Evolutionary conservation across 129 eudicot species (phyloP), one percentile per base, ranked within the genome.

Genomic region (Centaurea solstitialis): DNA sequence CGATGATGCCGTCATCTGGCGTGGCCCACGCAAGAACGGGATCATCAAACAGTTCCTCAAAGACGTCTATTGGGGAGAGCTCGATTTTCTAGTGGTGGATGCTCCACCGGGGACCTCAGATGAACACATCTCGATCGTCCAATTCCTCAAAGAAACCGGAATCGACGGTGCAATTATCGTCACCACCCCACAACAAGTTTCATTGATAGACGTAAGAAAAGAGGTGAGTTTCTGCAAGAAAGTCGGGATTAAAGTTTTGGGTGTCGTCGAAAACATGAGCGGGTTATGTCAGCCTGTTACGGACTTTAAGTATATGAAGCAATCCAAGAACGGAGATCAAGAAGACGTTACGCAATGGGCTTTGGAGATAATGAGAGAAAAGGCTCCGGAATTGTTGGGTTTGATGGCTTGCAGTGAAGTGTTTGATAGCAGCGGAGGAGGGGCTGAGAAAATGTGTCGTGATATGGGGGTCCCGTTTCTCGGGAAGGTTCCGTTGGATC

Each of bases 101-200:
- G 97, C 97, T 13, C 98, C 98, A 79, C 98, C 98, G 0, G 97
- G 97, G n/a, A 94, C 98, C 59, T 94, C 98, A 39, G 98, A 92
- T 69, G 98, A 94, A 75, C 96, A 94, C 82, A 94, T 94, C 74
- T 90, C 94, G 7, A 90, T 92, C 10, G 97, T 92, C 38, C 97
- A 94, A 70, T 92, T 87, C 78, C 93, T 94, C 74, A 88, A 92
- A 84, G 91, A 86, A 68, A 88, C 98, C 0, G 98, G n/a, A n/a
- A 92, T 92, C 9, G 98, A 94, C 4, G 98, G 98, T 45, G 97
- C 98, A 5, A 87, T 94, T 6, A 90, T 94, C 24, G 98, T 94
- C 66, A 90, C 98, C 37, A 94, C 98, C 15, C 98, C 98, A 13
- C 98, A 92, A 61, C 98, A 94, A 81, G 98, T 94, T 17, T 94